Evolutionary conservation across 305 asterid genomes (phyloP), one percentile per base, ranked within the genome.

Genomic region (Fraxinus paxiana): DNA sequence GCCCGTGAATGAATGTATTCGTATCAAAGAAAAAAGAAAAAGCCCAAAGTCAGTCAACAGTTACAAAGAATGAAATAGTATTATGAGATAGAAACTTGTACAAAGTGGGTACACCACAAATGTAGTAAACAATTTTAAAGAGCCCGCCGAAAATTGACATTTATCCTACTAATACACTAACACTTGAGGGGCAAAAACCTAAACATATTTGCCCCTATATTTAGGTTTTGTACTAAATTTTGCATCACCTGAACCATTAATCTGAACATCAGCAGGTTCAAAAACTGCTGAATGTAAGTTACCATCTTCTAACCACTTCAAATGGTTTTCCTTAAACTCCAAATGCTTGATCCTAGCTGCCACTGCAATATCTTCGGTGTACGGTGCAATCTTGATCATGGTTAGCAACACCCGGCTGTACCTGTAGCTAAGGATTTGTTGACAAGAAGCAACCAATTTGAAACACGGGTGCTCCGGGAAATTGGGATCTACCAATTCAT

Each of bases 291-390:
- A 92, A 88, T 92, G 98, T 67, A 95, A 86, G 81, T 90, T 92
- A 2, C 98, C 99, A 17, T 94, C 98, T 83, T 95, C 97, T 71
- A 95, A 76, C 98, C 97, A 95, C 91, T 95, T 95, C 80, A 93
- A 67, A 77, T 95, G 99, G 82, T 95, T 91, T 38, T 90, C 96
- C 83, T 82, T 91, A 82, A 95, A 95, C 75, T 92, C 97, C 77
- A 89, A 54, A 87, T 94, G 99, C 77, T 84, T 78, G 77, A 90
- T 83, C 84, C 82, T 88, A 54, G 97, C 96, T 9, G 91, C 90
- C 88, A 85, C 86, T 69, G 86, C 90, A 10, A 89, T 69, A 0
- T 91, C 94, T 43, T 88, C 88, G 0, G 83, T 83, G 81, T 91
- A 87, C 0, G 88, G 89, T 1, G 87, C 88, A 0, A 88, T 86